Percentiles rank a stretch among this genome's conserved stretches.
Evolutionary conservation across 2,329 filamentous ascomycete genomes (phyloP).

Genomic region (Ophiostoma pallidulum): DNA sequence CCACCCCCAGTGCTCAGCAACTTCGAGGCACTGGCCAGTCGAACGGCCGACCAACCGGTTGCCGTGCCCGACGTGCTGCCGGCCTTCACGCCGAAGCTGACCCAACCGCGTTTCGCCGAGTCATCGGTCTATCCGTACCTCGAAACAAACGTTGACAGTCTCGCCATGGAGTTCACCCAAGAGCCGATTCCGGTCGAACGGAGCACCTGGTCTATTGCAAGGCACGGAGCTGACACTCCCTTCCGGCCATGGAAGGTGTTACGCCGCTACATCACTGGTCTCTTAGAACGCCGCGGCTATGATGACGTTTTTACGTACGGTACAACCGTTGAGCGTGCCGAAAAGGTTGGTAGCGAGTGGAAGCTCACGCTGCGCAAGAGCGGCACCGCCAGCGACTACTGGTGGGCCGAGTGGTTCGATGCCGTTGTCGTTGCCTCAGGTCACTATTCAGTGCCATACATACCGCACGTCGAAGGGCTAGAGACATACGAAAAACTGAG

Average conservation of each 20-base stretch:
- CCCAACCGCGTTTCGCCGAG: constrained; percentile 11
- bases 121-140: constrained; percentile 13
- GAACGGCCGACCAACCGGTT: constrained; percentile 38
- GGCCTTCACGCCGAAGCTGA: constrained; percentile 30
- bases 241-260: constrained; percentile 53
- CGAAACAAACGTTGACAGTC: constrained; percentile 48
- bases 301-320: constrained; percentile 40
- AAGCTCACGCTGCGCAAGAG: constrained; percentile 38
- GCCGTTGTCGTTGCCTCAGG: constrained; percentile 58
- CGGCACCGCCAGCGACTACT: constrained; percentile 35
- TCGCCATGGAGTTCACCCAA: constrained; percentile 46
- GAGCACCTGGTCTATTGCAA: constrained; percentile 27
- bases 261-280: constrained; percentile 36
- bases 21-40: constrained; percentile 30
- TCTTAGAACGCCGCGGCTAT: neutral
- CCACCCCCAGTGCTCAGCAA: constrained; percentile 27
- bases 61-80: constrained; percentile 38
- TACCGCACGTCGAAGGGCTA: constrained; percentile 36
- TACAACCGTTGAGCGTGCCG: constrained; percentile 52
- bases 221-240: constrained; percentile 48
- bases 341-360: constrained; percentile 43
- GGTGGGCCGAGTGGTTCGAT: constrained; percentile 55
- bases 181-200: constrained; percentile 8
- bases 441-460: constrained; percentile 55
- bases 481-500: constrained; percentile 35